Evolutionary conservation across 768 basidiomycete species (phyloP), one percentile per base, ranked within the genome.

Genomic region (Collybia nuda): DNA sequence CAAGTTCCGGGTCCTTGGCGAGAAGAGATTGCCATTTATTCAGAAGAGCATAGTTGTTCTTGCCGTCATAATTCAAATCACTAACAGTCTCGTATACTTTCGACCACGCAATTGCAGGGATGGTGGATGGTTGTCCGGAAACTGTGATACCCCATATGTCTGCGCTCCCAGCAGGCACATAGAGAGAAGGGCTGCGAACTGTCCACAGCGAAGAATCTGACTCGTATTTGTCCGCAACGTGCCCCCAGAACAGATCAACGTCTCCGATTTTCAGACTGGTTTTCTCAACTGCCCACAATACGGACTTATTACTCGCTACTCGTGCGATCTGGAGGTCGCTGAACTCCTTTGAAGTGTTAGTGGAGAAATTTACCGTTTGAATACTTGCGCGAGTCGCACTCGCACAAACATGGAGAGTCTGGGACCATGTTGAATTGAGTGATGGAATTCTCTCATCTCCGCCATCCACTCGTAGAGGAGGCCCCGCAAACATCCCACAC

Each of bases 351-450:
- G 49, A 41, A 7, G 47, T 37, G 41, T 57, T 35, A 44, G 57
- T 41, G 43, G 61, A 19, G 51, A 61, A 56, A 1, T 43, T 18
- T 36, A 53, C 37, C 17, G 40, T 52, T 36, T 56, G 54, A 48
- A 56, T 51, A 0, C 52, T 24, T 14, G 60, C 52, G 5, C 36
- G 38, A 40, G 58, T 63, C 11, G 47, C 52, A 35, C 60, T 58
- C 0, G 62, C 54, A 22, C 62, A 63, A 4, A 39, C 42, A 19
- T 56, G 52, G 17, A 61, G 15, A 8, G 47, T 51, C 24, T 63
- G 62, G 7, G 44, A 43, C 60, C 60, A 63, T 12, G 54, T 63
- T 23, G 62, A 63, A n/a, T 54, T 56, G 2, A 40, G 43, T 4
- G 26, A 47, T 6, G 48, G 49, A 2, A 53, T 4, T 14, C 48